These are phyloP conservation scores for Alternaria arbusti DNA, from an alignment of 2,329 filamentous ascomycete species.

Conservation along the genomic window DNA sequence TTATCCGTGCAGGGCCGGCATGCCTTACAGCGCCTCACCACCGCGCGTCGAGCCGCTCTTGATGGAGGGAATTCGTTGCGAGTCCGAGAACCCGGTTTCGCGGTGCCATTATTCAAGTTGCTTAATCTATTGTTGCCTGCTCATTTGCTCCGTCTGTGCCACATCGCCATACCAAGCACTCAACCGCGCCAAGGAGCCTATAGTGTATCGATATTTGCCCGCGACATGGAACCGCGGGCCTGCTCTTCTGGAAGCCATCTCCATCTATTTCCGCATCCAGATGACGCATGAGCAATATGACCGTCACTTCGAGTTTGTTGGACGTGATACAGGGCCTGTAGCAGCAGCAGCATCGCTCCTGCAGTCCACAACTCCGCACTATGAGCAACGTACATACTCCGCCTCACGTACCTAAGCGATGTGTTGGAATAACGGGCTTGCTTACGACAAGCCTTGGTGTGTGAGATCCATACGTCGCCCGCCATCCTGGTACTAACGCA, in stretches of 20 bases:
- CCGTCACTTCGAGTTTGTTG: neutral
- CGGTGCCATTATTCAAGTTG: neutral
- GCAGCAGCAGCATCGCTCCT: neutral
- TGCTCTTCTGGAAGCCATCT: neutral
- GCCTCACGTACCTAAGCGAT: neutral
- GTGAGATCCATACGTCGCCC: neutral
- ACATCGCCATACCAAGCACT: neutral
- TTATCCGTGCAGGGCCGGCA: conserved; percentile 4
- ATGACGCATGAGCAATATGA: neutral
- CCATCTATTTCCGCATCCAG: neutral
- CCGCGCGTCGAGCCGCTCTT: neutral
- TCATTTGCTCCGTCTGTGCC: neutral
- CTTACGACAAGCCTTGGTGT: neutral
- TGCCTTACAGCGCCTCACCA: neutral
- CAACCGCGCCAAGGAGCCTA: neutral
- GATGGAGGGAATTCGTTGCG: neutral
- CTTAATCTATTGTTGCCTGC: neutral
- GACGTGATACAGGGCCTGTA: neutral
- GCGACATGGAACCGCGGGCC: neutral
- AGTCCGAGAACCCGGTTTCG: neutral
- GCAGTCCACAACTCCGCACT: neutral
- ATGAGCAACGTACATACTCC: neutral
- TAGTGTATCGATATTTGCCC: neutral
- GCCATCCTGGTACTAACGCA: neutral
- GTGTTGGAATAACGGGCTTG: neutral